Conservation (phyloP, 176 grass and related monocot species). For the Metroxylon sagu region DNA sequence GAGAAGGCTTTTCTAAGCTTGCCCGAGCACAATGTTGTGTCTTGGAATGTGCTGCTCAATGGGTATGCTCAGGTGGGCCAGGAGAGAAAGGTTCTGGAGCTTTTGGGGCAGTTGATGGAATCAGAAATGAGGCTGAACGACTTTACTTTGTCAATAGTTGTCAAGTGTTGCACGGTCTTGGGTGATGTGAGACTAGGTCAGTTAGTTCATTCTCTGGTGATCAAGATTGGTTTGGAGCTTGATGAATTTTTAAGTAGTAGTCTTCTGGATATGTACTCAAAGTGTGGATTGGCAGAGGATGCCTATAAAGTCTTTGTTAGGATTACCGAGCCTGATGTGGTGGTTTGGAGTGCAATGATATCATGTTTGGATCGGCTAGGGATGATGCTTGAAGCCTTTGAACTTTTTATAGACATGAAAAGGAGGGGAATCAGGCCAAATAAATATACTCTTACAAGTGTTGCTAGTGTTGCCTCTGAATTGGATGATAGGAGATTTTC, state of each 20-base stretch:
- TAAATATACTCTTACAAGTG: conserved; percentile 20
- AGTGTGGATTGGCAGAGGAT: conserved; percentile 21
- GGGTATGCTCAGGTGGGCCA: conserved; percentile 18
- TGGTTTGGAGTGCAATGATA: conserved; percentile 37
- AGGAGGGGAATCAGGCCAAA: conserved; percentile 25
- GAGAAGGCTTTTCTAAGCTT: conserved; percentile 23
- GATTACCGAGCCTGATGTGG: conserved; percentile 35
- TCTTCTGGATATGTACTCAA: conserved; percentile 40
- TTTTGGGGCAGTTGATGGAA: conserved; percentile 22
- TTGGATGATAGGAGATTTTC: conserved; percentile 25
- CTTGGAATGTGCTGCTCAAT: conserved; percentile 35
- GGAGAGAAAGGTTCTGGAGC: not conserved
- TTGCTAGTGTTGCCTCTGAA: conserved; percentile 20
- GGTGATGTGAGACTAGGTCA: conserved; percentile 12
- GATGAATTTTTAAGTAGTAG: conserved; percentile 22
- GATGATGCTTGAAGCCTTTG: conserved; percentile 24
- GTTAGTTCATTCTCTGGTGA: conserved; percentile 32
- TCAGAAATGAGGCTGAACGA: conserved; percentile 22
- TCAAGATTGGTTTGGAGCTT: conserved; percentile 19
- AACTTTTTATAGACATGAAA: conserved; percentile 24
- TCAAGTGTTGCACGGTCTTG: conserved; percentile 14
- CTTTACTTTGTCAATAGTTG: conserved; percentile 27
- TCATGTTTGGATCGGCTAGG: conserved; percentile 25
- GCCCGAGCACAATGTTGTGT: conserved; percentile 7
- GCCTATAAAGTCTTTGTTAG: conserved; percentile 29